phyloP scores from a whole-genome alignment of 331 rosid genomes.

The Rhamnella rubrinervis region DNA sequence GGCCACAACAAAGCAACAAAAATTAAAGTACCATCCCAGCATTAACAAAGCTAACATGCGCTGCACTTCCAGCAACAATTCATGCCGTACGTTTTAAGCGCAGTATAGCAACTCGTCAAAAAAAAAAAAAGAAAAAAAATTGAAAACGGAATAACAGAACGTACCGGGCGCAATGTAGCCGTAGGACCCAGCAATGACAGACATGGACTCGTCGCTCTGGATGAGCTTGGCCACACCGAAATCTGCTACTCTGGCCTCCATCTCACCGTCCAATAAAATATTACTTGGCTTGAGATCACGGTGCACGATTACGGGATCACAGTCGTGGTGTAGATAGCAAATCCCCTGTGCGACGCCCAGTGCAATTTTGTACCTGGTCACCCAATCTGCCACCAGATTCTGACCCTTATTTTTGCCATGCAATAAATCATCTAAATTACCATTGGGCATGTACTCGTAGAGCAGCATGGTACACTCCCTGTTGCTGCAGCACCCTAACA shows the following conservation, averaged over 20 bases:
- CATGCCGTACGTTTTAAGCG: neutral
- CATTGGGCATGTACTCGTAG: slow-evolving; percentile 93
- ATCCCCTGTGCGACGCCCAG: slow-evolving; percentile 96
- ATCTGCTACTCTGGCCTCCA: slow-evolving; percentile 96
- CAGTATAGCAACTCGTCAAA: slow-evolving; percentile 1
- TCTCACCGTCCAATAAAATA: slow-evolving; percentile 65
- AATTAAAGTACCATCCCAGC: too few species aligned
- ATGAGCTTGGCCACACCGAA: slow-evolving; percentile 95
- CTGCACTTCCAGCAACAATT: neutral
- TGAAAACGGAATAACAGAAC: neutral
- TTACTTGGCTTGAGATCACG: slow-evolving; percentile 92
- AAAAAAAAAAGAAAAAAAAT: neutral
- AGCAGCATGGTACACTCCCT: slow-evolving; percentile 82
- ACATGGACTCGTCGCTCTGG: slow-evolving; percentile 80
- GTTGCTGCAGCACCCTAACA: slow-evolving; percentile 94
- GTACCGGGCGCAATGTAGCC: slow-evolving; percentile 98
- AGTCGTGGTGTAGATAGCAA: slow-evolving; percentile 93
- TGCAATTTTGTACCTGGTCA: slow-evolving; percentile 80
- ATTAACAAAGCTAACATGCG: neutral
- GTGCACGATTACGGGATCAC: slow-evolving; percentile 84
- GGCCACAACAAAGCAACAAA: too few species aligned
- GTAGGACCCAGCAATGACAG: slow-evolving; percentile 93
- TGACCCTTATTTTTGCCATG: slow-evolving; percentile 70
- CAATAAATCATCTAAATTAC: slow-evolving; percentile 72
- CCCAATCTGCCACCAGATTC: slow-evolving; percentile 70